Percentiles rank a stretch among this genome's conserved stretches.
Evolutionary conservation across 345 rosid species (phyloP).

Genomic region (Salix udensis): DNA sequence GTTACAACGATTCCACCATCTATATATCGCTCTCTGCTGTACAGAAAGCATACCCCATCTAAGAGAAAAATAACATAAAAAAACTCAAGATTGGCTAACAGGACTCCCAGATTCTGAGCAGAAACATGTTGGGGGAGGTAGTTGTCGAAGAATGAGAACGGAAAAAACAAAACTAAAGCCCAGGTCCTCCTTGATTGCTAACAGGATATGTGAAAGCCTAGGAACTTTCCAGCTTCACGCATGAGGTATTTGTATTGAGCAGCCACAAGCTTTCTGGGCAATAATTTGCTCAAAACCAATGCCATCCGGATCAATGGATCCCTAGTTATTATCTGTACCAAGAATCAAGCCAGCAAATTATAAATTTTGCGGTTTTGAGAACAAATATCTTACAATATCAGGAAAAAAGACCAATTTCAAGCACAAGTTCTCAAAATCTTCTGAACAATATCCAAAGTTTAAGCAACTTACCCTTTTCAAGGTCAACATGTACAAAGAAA

Average conservation of each 20-base stretch:
- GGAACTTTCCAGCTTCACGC: neutral
- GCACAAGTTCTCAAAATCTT: neutral
- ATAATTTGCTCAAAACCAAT: neutral
- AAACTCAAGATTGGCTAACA: neutral
- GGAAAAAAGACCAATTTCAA: neutral
- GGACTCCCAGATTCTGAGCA: neutral
- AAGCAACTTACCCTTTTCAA: slow-evolving; percentile 22
- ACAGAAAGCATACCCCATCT: neutral
- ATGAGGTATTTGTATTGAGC: neutral
- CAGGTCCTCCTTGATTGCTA: neutral
- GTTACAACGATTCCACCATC: neutral
- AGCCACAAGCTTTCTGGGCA: neutral
- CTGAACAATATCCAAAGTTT: neutral
- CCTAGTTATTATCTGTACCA: neutral
- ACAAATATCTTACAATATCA: neutral
- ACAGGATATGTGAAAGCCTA: neutral
- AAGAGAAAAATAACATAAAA: neutral
- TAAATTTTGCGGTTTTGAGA: neutral
- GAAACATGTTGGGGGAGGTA: neutral
- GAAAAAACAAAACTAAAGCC: neutral
- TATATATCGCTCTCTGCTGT: neutral
- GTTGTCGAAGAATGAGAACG: neutral
- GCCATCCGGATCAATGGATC: neutral
- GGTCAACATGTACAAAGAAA: slow-evolving; percentile 45
- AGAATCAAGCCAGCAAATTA: neutral